Evolutionary conservation across 768 basidiomycete species (phyloP).

Genomic region (Tulasnella sp.): DNA sequence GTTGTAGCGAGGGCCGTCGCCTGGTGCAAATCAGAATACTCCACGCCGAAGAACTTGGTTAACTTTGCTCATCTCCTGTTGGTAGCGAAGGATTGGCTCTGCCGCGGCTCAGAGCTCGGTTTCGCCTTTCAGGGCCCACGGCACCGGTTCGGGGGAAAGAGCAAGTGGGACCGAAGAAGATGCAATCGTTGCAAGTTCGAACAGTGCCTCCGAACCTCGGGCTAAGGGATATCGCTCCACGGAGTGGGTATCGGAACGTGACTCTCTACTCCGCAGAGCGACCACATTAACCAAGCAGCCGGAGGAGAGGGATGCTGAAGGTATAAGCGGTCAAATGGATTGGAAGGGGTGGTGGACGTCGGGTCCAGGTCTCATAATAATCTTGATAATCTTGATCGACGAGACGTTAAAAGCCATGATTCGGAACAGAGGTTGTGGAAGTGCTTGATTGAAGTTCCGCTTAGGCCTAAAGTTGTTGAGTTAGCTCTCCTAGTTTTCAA

Average conservation of each 20-base stretch:
- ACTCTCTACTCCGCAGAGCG: not conserved
- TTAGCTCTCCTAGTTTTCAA: too few relatives aligned
- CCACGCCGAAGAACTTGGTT: constrained; percentile 25
- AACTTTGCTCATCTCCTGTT: constrained; percentile 24
- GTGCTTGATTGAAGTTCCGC: constrained; percentile 26
- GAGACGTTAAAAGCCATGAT: not conserved
- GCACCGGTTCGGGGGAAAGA: too few relatives aligned
- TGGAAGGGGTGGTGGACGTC: not conserved
- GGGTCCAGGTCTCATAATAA: not conserved
- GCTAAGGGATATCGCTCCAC: not conserved
- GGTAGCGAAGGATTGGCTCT: constrained; percentile 11
- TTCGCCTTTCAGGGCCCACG: not conserved
- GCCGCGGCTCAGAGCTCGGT: not conserved
- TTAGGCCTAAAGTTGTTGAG: too few relatives aligned
- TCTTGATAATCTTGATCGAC: not conserved
- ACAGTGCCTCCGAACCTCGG: not conserved
- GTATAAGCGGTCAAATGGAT: not conserved
- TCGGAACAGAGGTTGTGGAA: constrained; percentile 21
- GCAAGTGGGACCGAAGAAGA: too few relatives aligned
- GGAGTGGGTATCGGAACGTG: not conserved
- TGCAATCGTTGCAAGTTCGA: not conserved
- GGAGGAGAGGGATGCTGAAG: not conserved
- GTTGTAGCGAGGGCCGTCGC: constrained; percentile 1
- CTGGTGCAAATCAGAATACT: constrained; percentile 25
- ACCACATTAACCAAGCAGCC: not conserved